Percentiles rank a stretch among this genome's conserved stretches.
Conservation (phyloP, 176 grass and related monocot genomes). For the Bolboschoenus planiculmis region DNA sequence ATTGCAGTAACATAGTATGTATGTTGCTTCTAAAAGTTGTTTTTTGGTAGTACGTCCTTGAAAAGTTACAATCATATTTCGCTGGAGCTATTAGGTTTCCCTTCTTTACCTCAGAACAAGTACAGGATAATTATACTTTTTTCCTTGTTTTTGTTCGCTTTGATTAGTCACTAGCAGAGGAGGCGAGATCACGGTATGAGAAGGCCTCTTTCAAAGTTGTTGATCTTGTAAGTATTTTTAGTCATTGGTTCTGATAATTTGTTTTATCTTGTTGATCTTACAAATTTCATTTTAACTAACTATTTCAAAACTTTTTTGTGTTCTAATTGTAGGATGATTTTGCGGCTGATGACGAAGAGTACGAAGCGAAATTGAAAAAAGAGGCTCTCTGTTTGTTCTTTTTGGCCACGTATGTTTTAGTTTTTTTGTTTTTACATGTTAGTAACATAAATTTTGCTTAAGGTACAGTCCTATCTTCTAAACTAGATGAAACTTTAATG, state of each 20-base stretch:
- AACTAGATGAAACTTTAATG: background rate
- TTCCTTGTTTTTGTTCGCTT: background rate
- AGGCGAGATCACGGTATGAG: conserved; percentile 74
- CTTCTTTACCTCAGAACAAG: background rate
- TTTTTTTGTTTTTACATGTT: background rate
- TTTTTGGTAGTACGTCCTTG: background rate
- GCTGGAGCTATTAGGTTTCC: background rate
- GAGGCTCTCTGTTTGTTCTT: conserved; percentile 65
- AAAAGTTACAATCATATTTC: background rate
- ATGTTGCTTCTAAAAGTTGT: background rate
- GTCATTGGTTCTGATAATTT: background rate
- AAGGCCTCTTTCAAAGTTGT: conserved; percentile 76
- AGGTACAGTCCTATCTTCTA: background rate
- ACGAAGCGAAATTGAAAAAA: conserved; percentile 78
- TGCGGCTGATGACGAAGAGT: conserved; percentile 71
- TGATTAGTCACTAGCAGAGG: conserved; percentile 56
- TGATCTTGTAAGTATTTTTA: conserved; percentile 70
- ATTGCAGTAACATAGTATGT: background rate
- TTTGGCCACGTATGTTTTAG: conserved; percentile 60
- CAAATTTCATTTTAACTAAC: background rate
- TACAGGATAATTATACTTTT: background rate
- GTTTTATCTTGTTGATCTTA: background rate
- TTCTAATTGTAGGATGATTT: conserved; percentile 54
- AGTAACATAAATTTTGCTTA: background rate
- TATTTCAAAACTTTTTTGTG: background rate